Conservation (phyloP, 305 asterid species). For the Rubia peregrina region DNA sequence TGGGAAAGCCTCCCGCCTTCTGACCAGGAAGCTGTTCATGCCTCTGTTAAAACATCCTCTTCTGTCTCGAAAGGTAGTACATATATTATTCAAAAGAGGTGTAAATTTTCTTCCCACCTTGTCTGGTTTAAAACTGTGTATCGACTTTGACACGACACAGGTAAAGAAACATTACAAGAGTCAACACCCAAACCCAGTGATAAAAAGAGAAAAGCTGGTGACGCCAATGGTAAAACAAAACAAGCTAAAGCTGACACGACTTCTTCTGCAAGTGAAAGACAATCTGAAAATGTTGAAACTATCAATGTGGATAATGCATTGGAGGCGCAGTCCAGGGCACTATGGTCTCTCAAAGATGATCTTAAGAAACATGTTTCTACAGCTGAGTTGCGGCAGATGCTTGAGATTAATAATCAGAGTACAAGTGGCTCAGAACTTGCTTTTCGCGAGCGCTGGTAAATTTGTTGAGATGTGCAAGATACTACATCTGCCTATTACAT, state of each 20-base stretch:
- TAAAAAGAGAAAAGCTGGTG: constrained; percentile 56
- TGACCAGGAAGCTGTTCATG: constrained; percentile 46
- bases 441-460: constrained; percentile 75
- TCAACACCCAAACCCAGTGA: constrained; percentile 46
- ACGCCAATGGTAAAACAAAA: constrained; percentile 43
- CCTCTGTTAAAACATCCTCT: constrained; percentile 42
- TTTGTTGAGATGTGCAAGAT: constrained; percentile 9
- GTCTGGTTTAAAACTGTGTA: constrained; percentile 5
- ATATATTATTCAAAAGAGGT: constrained; percentile 4
- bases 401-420: constrained; percentile 75
- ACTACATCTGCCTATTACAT: background rate
- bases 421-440: constrained; percentile 82
- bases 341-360: constrained; percentile 93
- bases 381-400: constrained; percentile 81
- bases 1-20: constrained; percentile 60
- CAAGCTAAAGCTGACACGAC: constrained; percentile 43
- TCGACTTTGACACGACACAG: constrained; percentile 35
- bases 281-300: constrained; percentile 25
- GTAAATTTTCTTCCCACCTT: constrained; percentile 18
- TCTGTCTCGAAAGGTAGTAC: constrained; percentile 43
- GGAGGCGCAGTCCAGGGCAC: constrained; percentile 56
- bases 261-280: constrained; percentile 31
- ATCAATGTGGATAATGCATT: constrained; percentile 46
- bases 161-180: constrained; percentile 34
- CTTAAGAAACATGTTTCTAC: constrained; percentile 70